Evolutionary conservation across 768 basidiomycete species (phyloP), one percentile per base, ranked within the genome.

Genomic region (Omphalotus guepiniiformis): DNA sequence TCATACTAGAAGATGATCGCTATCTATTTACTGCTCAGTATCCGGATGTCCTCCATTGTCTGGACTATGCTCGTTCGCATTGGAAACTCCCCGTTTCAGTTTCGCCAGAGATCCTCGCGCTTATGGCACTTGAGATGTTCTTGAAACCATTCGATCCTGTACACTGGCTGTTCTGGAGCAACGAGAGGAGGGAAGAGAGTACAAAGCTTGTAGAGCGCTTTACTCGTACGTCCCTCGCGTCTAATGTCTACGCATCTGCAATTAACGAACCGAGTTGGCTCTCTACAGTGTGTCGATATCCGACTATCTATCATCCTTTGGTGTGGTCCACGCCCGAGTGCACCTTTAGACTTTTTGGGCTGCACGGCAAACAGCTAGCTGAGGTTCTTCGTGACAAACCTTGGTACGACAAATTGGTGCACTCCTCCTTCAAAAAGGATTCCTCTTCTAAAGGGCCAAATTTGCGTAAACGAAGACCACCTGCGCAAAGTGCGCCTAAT

Each of bases 151-250:
- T 70, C 25, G 74, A 82, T 59, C 74, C 74, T 12, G 76, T 73
- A 5, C 82, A 83, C 55, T 79, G 78, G 75, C 62, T 79, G n/a
- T 76, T 85, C 58, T 85, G 83, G 83, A 73, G 70, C 38, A 70
- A 68, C 51, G 72, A 70, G 39, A 67, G 70, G 55, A 76, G 74
- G 58, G 61, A 57, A 47, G 61, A 60, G 19, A 82, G 79, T 15
- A 79, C 79, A 13, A 61, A 62, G n/a, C 58, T 73, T 47, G 76
- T 85, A 26, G 73, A 79, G 58, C 71, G 69, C 37, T 67, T 82
- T 46, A 63, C 76, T 42, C 63, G 83, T 83, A 59, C 57, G 81
- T 75, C 16, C 42, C 44, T 8, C 35, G 21, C 7, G 21, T 37
- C 21, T 23, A 30, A 38, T 38, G 2, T 41, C 2, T 30, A 39